Base-by-base conservation (phyloP, 2,329 filamentous ascomycete genomes). In the Neoarthrinium moseri region DNA sequence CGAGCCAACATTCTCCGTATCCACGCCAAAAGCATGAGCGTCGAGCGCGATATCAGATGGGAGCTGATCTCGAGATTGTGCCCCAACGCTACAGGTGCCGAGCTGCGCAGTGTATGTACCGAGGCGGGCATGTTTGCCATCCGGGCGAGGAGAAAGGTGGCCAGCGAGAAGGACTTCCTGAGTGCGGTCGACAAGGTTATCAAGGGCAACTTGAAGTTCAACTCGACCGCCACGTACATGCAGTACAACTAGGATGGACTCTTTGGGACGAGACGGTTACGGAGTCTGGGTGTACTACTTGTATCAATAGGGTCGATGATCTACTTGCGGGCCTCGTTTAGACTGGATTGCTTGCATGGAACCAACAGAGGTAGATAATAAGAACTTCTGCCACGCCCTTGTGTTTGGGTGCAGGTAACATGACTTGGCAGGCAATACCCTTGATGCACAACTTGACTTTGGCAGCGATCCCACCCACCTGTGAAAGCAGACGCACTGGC, bases 71-170 rank as follows among this genome's bases (percentile, higher is more conserved):
- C 91, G 17, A 86, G 94, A 59, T 79, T 99, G 53, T 99, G 94
- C 73, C 94, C 94, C 56, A 99, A 99, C 72, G 88, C 91, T 43
- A 99, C 94, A 1, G 94, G 94, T 74, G 94, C 94, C 41, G 94
- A 99, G 71, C 73, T 99, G 66, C 83, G 94, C 62, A 95, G 90
- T 73, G 94, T 99, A 50, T 96, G 94, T 57, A 99, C 94, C 7
- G 94, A 99, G 71, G 92, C 94, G 2, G 94, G 94, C 56, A 97
- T 99, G 92, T 99, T 95, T 64, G 94, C 94, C 50, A 96, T 99
- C 55, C 84, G 94, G 37, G 89, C 89, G 29, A 77, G 94, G 66
- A 86, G 94, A 73, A 99, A 99, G 87, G 90, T 99, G 13, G 94
- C 94, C 0, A 92, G 91, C 2, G 94, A 99, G 78, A 97, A 99